phyloP scores from a whole-genome alignment of 805 yeast genomes.

The Metschnikowia lachancei region DNA sequence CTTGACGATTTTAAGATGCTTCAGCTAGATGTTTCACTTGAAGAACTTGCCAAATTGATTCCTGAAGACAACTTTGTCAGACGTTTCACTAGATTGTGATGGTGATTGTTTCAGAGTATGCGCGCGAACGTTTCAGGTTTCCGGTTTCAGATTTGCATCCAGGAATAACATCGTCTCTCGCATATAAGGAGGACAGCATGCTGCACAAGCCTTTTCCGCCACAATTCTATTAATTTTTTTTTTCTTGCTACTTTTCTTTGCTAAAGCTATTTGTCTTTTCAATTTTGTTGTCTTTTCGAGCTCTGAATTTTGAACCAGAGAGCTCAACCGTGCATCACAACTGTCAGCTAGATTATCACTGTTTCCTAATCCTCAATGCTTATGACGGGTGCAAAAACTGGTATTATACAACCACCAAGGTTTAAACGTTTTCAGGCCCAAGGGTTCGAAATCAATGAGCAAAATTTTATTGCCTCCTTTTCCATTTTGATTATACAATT shows the following conservation, averaged over 20 bases:
- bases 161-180: conserved; percentile 6
- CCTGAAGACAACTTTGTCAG: conserved; percentile 12
- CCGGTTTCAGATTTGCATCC: conserved; percentile 6
- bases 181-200: conserved; percentile 6
- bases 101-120: conserved; percentile 6
- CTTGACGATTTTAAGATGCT: conserved; percentile 49
- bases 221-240: neutral
- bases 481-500: conserved; percentile 48
- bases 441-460: conserved; percentile 37
- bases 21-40: conserved; percentile 50
- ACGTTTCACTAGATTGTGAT: conserved; percentile 17
- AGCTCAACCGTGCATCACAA: too few species aligned
- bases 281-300: neutral
- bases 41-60: conserved; percentile 43
- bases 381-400: conserved; percentile 9
- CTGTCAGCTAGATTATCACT: too few species aligned
- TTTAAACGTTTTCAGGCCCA: neutral
- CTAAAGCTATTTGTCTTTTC: neutral
- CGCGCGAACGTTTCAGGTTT: conserved; percentile 11
- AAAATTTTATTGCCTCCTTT: conserved; percentile 60
- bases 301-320: neutral
- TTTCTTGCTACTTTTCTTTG: neutral
- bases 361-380: neutral
- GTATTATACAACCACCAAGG: conserved; percentile 1
- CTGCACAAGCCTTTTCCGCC: conserved; percentile 1